Conservation (phyloP, 768 basidiomycete genomes). For the Lyophyllum decastes region DNA sequence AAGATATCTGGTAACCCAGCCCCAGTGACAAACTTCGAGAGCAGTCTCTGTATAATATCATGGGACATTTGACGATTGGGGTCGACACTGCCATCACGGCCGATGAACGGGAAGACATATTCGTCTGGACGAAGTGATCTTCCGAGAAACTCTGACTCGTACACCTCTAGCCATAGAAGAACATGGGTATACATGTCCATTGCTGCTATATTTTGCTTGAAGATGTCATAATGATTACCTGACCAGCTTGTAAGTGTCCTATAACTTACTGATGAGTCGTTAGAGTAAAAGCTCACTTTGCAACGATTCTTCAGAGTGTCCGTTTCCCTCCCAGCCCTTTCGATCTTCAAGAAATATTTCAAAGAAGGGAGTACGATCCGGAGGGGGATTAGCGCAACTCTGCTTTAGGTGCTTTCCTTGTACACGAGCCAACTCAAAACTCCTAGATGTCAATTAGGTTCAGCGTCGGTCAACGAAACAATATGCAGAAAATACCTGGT, state of each 20-base stretch:
- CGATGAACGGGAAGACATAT: not conserved
- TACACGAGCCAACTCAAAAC: not conserved
- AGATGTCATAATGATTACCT: not conserved
- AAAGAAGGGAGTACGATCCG: not conserved
- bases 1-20: not conserved
- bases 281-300: not conserved
- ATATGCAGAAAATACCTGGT: not conserved
- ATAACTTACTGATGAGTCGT: not conserved
- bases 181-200: constrained; percentile 1
- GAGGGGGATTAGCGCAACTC: not conserved
- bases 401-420: not conserved
- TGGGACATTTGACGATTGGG: not conserved
- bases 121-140: not conserved
- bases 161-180: not conserved
- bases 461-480: too few species aligned
- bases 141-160: not conserved
- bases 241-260: not conserved
- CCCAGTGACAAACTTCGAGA: not conserved
- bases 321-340: not conserved
- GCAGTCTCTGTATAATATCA: not conserved
- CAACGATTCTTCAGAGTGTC: not conserved
- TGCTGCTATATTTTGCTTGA: not conserved
- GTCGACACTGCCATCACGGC: not conserved
- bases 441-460: not conserved
- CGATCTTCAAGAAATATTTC: not conserved